Percentiles rank a stretch among this genome's conserved stretches.
Conservation (phyloP, 148 eudicot genomes). For the Linanthus parryae region DNA sequence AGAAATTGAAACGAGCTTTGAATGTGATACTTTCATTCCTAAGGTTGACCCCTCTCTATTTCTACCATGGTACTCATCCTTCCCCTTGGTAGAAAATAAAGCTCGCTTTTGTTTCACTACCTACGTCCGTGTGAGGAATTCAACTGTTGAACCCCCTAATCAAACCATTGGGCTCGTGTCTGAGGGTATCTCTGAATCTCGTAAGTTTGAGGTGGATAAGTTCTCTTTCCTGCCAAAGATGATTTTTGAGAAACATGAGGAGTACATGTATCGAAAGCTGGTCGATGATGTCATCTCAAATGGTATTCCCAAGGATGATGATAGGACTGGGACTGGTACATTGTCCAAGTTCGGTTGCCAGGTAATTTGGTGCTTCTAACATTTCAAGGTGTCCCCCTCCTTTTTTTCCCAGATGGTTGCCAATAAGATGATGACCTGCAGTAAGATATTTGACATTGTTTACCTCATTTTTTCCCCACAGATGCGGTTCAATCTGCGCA, state of each 20-base stretch:
- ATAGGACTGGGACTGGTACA: constrained; percentile 91
- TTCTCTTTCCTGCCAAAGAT: constrained; percentile 67
- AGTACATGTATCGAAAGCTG: constrained; percentile 57
- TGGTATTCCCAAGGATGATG: constrained; percentile 71
- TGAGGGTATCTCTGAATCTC: constrained; percentile 13
- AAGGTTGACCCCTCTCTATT: constrained; percentile 49
- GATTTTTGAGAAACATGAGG: constrained; percentile 80
- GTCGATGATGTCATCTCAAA: constrained; percentile 60
- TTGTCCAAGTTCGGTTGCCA: constrained; percentile 90
- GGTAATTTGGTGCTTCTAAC: constrained; percentile 52
- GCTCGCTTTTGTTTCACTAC: constrained; percentile 63
- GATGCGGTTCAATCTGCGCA: constrained; percentile 94
- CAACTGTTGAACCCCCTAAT: constrained; percentile 20
- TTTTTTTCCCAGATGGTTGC: neutral
- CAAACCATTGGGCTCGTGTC: constrained; percentile 23
- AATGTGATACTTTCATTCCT: constrained; percentile 95
- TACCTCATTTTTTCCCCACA: constrained; percentile 15
- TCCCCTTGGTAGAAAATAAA: constrained; percentile 57
- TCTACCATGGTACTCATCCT: constrained; percentile 83
- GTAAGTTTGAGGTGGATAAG: constrained; percentile 46
- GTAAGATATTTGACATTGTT: too few species aligned
- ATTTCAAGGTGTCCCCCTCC: too few species aligned
- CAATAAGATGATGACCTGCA: neutral
- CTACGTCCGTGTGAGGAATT: constrained; percentile 71
- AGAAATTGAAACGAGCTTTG: constrained; percentile 57